These are phyloP conservation scores for Brassica incana DNA, from an alignment of 345 rosid genomes.

Conservation along the genomic window DNA sequence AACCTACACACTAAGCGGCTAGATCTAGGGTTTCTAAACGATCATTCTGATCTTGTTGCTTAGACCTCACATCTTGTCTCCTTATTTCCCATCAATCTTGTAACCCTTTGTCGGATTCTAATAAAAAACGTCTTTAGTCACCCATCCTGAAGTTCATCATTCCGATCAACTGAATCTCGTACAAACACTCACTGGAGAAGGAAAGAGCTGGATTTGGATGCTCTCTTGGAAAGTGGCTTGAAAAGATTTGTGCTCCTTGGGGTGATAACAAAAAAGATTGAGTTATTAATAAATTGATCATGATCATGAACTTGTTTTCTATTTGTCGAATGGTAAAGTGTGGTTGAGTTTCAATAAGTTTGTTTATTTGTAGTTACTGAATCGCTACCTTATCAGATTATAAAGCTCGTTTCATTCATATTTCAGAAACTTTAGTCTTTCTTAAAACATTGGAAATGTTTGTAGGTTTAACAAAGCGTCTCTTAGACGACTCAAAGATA, in stretches of 20 bases:
- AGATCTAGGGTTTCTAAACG: too few relatives aligned
- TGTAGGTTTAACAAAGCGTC: not conserved
- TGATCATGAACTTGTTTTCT: constrained; percentile 15
- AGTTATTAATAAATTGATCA: constrained; percentile 2
- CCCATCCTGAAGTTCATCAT: too few relatives aligned
- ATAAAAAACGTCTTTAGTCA: too few relatives aligned
- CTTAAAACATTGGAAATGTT: not conserved
- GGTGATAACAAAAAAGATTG: constrained; percentile 31
- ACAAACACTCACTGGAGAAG: constrained; percentile 38
- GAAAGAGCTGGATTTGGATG: constrained; percentile 48
- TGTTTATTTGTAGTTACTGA: constrained; percentile 14
- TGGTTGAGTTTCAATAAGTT: not conserved
- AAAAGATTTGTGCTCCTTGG: constrained; percentile 50
- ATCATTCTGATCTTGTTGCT: too few relatives aligned
- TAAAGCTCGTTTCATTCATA: not conserved
- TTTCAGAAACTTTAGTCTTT: not conserved
- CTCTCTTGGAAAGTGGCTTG: constrained; percentile 48
- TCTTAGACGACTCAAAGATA: not conserved
- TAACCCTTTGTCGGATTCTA: too few relatives aligned
- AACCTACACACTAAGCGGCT: too few relatives aligned
- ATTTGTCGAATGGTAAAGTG: not conserved
- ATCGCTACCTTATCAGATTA: not conserved
- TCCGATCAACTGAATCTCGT: too few relatives aligned
- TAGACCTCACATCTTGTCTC: too few relatives aligned
- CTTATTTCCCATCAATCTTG: too few relatives aligned